Evolutionary conservation across 371 early-diverging fungal genomes (phyloP).

Genomic region (Nematocida sp.): DNA sequence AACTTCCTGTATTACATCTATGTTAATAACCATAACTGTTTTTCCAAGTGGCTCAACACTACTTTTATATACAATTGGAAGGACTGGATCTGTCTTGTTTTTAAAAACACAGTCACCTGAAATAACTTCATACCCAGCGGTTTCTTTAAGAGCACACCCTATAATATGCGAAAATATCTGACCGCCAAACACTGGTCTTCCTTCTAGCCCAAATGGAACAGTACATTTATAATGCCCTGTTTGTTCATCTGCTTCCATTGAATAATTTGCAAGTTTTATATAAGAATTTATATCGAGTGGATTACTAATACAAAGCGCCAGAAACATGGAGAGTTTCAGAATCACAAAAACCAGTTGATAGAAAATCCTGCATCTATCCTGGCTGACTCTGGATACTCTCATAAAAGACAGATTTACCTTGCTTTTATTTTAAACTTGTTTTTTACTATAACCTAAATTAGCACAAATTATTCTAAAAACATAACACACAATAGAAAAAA

Average conservation of each 20-base stretch:
- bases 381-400: no score
- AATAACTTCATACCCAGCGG: slow-evolving; percentile 3
- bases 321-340: slow-evolving; percentile 15
- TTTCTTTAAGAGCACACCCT: slow-evolving; percentile 15
- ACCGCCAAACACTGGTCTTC: slow-evolving; percentile 15
- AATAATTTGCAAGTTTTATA: slow-evolving; percentile 12
- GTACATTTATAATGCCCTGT: neutral
- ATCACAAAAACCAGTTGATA: neutral
- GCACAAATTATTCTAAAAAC: no score
- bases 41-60: slow-evolving; percentile 1
- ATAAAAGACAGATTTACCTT: no score
- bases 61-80: slow-evolving; percentile 16
- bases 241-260: neutral
- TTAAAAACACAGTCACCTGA: slow-evolving; percentile 8
- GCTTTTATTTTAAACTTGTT: no score
- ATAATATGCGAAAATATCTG: slow-evolving; percentile 31
- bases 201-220: neutral
- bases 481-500: no score
- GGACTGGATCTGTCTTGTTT: slow-evolving; percentile 3
- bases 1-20: neutral
- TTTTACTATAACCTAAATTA: no score
- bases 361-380: no score
- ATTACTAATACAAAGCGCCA: slow-evolving; percentile 1
- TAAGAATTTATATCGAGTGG: slow-evolving; percentile 1
- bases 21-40: neutral